Evolutionary conservation across 495 filamentous ascomycete genomes (phyloP).

Genomic region (Podospora comata): DNA sequence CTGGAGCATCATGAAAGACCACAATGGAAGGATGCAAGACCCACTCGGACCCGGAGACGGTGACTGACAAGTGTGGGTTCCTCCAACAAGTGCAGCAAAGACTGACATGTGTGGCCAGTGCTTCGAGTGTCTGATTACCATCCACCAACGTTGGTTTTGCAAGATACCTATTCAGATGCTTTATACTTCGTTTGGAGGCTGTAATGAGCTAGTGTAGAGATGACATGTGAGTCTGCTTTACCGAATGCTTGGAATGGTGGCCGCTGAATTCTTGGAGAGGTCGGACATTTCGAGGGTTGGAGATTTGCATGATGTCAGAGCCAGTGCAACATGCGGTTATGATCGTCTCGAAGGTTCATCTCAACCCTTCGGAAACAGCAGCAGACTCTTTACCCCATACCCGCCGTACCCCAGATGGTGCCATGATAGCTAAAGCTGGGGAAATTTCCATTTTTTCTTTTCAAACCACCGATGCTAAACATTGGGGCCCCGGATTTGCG

Average conservation of each 20-base stretch:
- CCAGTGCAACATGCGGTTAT: neutral
- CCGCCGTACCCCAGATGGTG: neutral
- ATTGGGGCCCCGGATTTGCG: conserved; percentile 6
- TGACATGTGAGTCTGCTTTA: neutral
- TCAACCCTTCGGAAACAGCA: neutral
- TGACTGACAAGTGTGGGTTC: neutral
- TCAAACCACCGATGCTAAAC: neutral
- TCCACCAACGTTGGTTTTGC: neutral
- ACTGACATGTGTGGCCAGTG: too few relatives aligned
- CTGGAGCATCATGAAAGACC: neutral
- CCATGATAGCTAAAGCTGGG: neutral
- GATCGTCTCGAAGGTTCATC: neutral
- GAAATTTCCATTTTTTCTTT: neutral
- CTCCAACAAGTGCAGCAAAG: neutral
- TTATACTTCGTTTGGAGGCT: too few relatives aligned
- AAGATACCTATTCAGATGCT: too few relatives aligned
- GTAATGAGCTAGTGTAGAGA: too few relatives aligned
- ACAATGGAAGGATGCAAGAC: neutral
- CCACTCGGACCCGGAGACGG: neutral
- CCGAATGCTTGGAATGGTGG: neutral
- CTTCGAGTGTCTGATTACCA: neutral
- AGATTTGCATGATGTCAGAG: neutral
- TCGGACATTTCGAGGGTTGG: neutral
- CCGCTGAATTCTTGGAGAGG: neutral
- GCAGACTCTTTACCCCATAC: neutral